Conservation (phyloP, 495 filamentous ascomycete species). For the Penicillium turbatum region DNA sequence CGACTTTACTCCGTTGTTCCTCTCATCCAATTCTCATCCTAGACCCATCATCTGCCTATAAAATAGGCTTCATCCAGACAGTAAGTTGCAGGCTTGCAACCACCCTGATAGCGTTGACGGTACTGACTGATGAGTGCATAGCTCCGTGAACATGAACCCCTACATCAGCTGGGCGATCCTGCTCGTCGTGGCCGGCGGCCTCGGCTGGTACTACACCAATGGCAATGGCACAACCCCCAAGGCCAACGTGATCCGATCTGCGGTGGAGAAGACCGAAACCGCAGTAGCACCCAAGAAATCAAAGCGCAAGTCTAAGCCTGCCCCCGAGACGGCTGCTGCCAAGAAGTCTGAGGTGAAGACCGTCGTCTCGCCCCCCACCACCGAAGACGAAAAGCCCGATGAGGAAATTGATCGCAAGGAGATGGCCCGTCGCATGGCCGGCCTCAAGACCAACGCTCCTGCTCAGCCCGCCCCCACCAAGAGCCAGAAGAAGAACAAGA, state of each 20-base stretch:
- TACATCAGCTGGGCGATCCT: constrained; percentile 56
- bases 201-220: constrained; percentile 48
- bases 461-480: constrained; percentile 39
- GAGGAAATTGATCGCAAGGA: constrained; percentile 63
- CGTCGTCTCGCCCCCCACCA: constrained; percentile 35
- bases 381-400: constrained; percentile 46
- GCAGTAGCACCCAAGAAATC: constrained; percentile 37
- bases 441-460: constrained; percentile 56
- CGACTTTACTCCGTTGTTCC: constrained; percentile 1
- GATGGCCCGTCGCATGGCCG: constrained; percentile 66
- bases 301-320: constrained; percentile 38
- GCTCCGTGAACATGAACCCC: constrained; percentile 42
- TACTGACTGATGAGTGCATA: constrained; percentile 16
- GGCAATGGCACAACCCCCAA: constrained; percentile 36
- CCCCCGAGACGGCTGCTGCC: constrained; percentile 26
- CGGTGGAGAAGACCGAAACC: constrained; percentile 36
- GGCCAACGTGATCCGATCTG: constrained; percentile 29
- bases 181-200: constrained; percentile 45
- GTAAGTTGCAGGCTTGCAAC: constrained; percentile 8
- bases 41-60: constrained; percentile 4
- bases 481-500: constrained; percentile 59
- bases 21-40: background rate
- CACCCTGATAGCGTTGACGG: background rate
- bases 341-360: constrained; percentile 36
- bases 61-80: constrained; percentile 1